These are phyloP conservation scores for Racocetra persica DNA, from an alignment of 371 early-diverging fungal species.

Conservation along the genomic window DNA sequence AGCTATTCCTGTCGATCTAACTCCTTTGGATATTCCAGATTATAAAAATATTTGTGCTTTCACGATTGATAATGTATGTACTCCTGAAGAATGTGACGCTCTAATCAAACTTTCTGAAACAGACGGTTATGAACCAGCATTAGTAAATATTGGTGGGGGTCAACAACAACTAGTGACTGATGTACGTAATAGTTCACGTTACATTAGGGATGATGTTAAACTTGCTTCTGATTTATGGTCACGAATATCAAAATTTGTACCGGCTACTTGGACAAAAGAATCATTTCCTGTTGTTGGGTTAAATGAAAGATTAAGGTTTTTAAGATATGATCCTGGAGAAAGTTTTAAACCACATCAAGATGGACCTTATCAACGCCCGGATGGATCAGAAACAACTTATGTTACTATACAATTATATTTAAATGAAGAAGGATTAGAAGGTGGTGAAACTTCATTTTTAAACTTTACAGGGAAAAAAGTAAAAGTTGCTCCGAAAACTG, in stretches of 20 bases:
- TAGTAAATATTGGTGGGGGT: slow-evolving; percentile 51
- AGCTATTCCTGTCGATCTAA: no score
- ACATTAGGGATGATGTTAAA: slow-evolving; percentile 49
- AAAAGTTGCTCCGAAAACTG: slow-evolving; percentile 45
- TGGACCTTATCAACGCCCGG: slow-evolving; percentile 52
- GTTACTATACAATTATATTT: slow-evolving; percentile 59
- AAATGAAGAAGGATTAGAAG: slow-evolving; percentile 48
- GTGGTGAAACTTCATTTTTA: slow-evolving; percentile 58
- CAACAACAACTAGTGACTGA: slow-evolving; percentile 43
- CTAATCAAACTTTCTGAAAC: slow-evolving; percentile 46
- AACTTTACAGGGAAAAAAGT: slow-evolving; percentile 30
- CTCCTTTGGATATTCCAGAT: no score
- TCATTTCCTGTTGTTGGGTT: slow-evolving; percentile 47
- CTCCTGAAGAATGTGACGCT: slow-evolving; percentile 47
- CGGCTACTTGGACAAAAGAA: slow-evolving; percentile 40
- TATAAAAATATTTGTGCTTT: slow-evolving; percentile 23
- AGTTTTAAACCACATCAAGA: slow-evolving; percentile 57
- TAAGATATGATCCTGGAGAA: slow-evolving; percentile 56
- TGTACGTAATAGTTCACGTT: slow-evolving; percentile 52
- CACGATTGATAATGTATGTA: slow-evolving; percentile 43
- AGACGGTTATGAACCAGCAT: slow-evolving; percentile 45
- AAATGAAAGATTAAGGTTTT: slow-evolving; percentile 61
- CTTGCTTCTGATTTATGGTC: slow-evolving; percentile 46
- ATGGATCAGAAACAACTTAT: slow-evolving; percentile 53
- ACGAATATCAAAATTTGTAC: slow-evolving; percentile 48